Base-by-base conservation (phyloP, 345 rosid genomes). In the Eutrema heterophyllum region DNA sequence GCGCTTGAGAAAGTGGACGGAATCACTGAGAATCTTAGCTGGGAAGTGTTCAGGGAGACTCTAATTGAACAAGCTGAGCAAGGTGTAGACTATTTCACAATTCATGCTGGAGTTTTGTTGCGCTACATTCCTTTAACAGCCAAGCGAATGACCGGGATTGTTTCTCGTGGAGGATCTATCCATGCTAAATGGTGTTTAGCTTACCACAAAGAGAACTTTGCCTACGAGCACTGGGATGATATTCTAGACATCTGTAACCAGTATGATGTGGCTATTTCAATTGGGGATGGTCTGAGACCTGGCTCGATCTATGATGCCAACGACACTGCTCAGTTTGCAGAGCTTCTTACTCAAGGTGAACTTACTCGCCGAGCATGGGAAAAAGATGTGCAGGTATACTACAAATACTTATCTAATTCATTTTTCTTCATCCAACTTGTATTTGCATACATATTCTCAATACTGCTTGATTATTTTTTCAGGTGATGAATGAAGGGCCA, bases 221-320 rank as follows among this genome's bases (percentile, higher is more conserved):
- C 99, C 10, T 92, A 96, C 51, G 96, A 92, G 77, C 98, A 92
- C 52, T 96, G 99, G 99, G 98, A 92, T 85, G 99, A 90, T 56
- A 92, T 96, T 57, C 90, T 96, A 41, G 96, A 92, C 53, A 96
- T 96, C 13, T 90, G 99, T 67, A 92, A 92, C 83, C 97, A 96
- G 67, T 96, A 90, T 78, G 97, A 96, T 69, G 93, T 92, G 71
- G 96, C 97, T 4, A 82, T 96, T 59, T 96, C 99, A 1, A 96
- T 96, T 14, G 97, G 99, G 5, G 98, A 96, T 84, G 98, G 98
- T 36, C 68, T 96, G 60, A 89, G 98, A 75, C 98, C 99, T 56
- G 99, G 99, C 3, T 92, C 99, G 2, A 90, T 96, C 30, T 92
- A 92, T 84, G 99, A 96, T 84, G 99, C 99, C 68, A 96, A 96